These are phyloP conservation scores for Neodidymelliopsis sp. DNA, from an alignment of 2,329 filamentous ascomycete genomes.

Conservation along the genomic window DNA sequence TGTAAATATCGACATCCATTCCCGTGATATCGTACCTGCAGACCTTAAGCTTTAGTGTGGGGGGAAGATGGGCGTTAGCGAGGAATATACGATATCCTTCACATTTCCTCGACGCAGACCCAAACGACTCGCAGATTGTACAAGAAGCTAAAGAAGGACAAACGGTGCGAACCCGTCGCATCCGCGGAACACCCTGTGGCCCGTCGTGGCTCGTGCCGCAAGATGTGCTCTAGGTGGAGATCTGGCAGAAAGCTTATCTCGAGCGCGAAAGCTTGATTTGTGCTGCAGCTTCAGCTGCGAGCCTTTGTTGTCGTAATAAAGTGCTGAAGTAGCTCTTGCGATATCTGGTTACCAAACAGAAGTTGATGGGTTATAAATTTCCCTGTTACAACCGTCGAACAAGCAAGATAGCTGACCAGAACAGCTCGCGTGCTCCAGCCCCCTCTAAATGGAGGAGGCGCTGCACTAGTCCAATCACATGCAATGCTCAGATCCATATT, in stretches of 20 bases:
- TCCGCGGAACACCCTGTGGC: conserved; percentile 2
- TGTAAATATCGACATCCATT: too few species aligned
- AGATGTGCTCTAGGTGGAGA: conserved; percentile 11
- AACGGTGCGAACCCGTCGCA: background rate
- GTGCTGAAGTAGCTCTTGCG: too few species aligned
- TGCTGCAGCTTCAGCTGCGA: background rate
- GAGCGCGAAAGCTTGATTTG: conserved; percentile 11
- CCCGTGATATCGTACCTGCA: too few species aligned
- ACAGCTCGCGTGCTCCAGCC: conserved; percentile 13
- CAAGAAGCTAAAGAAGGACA: too few species aligned
- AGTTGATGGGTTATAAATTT: too few species aligned
- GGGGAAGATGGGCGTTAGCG: too few species aligned
- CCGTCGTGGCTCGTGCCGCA: conserved; percentile 8
- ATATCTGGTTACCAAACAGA: too few species aligned
- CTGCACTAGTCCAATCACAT: conserved; percentile 14
- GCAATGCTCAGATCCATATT: conserved; percentile 1
- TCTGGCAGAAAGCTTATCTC: conserved; percentile 20
- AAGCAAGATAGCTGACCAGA: background rate
- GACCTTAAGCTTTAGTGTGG: too few species aligned
- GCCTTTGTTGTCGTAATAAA: too few species aligned
- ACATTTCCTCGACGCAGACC: too few species aligned
- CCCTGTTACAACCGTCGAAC: background rate
- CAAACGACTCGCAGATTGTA: too few species aligned
- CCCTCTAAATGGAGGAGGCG: conserved; percentile 5
- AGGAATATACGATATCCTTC: too few species aligned